Percentiles rank a stretch among this genome's conserved stretches.
These are phyloP conservation scores for Domatiomyces globalis DNA, from an alignment of 2,329 filamentous ascomycete species.

Conservation along the genomic window DNA sequence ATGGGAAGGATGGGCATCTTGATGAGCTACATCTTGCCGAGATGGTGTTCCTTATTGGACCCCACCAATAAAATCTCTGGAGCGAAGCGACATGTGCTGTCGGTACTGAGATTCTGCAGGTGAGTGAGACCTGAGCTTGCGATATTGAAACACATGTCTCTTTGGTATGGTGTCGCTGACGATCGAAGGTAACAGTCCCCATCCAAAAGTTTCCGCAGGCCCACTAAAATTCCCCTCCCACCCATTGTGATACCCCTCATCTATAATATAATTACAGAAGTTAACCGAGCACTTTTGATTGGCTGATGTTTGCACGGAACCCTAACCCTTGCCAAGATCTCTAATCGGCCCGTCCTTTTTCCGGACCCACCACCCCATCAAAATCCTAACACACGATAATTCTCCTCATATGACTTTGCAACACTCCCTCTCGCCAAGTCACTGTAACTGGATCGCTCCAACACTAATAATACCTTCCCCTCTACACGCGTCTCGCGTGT, in stretches of 20 bases:
- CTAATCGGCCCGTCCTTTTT: too few relatives aligned
- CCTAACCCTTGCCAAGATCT: too few relatives aligned
- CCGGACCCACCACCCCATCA: too few relatives aligned
- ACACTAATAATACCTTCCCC: slow-evolving; percentile 7
- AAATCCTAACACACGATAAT: too few relatives aligned
- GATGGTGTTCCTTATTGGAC: slow-evolving; percentile 12
- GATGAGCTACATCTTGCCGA: slow-evolving; percentile 13
- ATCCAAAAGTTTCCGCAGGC: too few relatives aligned
- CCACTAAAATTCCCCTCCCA: too few relatives aligned
- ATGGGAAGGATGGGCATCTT: slow-evolving; percentile 3
- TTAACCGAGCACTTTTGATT: too few relatives aligned
- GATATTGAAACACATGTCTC: slow-evolving; percentile 8
- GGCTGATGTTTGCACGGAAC: too few relatives aligned
- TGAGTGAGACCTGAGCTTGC: slow-evolving; percentile 1
- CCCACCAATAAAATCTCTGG: slow-evolving; percentile 8
- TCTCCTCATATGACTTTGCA: too few relatives aligned
- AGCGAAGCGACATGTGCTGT: slow-evolving; percentile 5
- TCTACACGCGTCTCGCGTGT: slow-evolving; percentile 6
- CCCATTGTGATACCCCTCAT: too few relatives aligned
- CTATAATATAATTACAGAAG: too few relatives aligned
- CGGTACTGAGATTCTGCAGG: slow-evolving; percentile 12
- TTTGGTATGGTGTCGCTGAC: background rate
- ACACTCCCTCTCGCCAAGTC: too few relatives aligned
- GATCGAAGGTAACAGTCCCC: slow-evolving; percentile 5
- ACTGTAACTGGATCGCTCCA: slow-evolving; percentile 7